Percentiles rank a stretch among this genome's conserved stretches.
phyloP scores from a whole-genome alignment of 169 alveolate genomes.

The Plasmodium relictum region DNA sequence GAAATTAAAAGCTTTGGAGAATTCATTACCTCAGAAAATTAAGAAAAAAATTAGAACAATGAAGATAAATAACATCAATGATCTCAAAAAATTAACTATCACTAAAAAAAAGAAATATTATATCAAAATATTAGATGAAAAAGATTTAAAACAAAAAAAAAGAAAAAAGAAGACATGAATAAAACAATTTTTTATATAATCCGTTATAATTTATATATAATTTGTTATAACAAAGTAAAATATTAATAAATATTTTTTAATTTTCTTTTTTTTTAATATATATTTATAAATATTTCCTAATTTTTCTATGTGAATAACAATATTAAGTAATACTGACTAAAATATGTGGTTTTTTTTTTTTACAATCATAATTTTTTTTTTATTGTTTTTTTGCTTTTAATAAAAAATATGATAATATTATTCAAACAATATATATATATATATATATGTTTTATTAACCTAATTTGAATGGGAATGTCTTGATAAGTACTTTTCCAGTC shows the following conservation, averaged over 20 bases:
- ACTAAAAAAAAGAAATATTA: conserved; percentile 66
- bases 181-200: neutral
- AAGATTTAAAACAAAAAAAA: conserved; percentile 34
- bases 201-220: neutral
- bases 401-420: neutral
- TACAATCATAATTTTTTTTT: neutral
- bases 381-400: conserved; percentile 1
- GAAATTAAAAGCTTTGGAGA: conserved; percentile 45
- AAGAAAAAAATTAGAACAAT: conserved; percentile 64
- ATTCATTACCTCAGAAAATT: conserved; percentile 50
- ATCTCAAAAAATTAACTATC: conserved; percentile 62
- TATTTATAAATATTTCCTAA: too few species aligned
- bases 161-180: conserved; percentile 4
- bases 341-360: neutral
- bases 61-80: conserved; percentile 46
- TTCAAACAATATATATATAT: neutral
- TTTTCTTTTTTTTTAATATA: too few species aligned
- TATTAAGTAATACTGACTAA: neutral
- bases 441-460: conserved; percentile 21
- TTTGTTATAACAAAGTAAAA: too few species aligned
- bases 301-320: too few species aligned
- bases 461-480: conserved; percentile 53
- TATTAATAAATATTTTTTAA: too few species aligned
- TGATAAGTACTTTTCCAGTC: conserved; percentile 65
- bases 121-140: conserved; percentile 56